Evolutionary conservation across 2,329 filamentous ascomycete genomes (phyloP).

Genomic region (Penicillium nordicum): DNA sequence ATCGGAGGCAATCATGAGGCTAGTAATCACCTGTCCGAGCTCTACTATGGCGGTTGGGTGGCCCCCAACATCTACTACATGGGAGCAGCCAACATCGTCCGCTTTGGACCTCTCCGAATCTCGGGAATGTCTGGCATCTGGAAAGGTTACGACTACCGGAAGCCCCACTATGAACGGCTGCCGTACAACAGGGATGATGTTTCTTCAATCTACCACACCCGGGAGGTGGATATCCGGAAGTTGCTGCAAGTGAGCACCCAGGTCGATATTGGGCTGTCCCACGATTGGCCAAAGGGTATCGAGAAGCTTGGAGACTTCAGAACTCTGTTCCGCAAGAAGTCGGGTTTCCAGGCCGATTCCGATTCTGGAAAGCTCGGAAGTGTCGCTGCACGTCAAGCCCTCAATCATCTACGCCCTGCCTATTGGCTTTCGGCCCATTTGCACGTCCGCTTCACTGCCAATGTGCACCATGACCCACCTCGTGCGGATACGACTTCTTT

Average conservation of each 20-base stretch:
- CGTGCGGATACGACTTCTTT: constrained; percentile 14
- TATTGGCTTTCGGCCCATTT: constrained; percentile 95
- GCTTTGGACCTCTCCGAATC: constrained; percentile 79
- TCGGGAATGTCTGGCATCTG: constrained; percentile 91
- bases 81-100: constrained; percentile 84
- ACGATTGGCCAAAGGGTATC: constrained; percentile 88
- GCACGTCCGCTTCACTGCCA: constrained; percentile 80
- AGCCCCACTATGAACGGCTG: constrained; percentile 77
- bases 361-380: constrained; percentile 72
- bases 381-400: constrained; percentile 71
- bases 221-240: constrained; percentile 88
- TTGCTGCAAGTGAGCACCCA: constrained; percentile 79
- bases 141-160: constrained; percentile 85
- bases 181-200: constrained; percentile 77
- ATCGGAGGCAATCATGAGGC: constrained; percentile 95
- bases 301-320: constrained; percentile 72
- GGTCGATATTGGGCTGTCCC: constrained; percentile 85
- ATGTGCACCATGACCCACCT: constrained; percentile 45
- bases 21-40: constrained; percentile 81
- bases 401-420: constrained; percentile 74
- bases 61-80: constrained; percentile 97
- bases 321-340: constrained; percentile 69
- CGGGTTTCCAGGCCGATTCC: constrained; percentile 72
- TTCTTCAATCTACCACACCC: constrained; percentile 80
- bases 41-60: constrained; percentile 96